Evolutionary conservation across 208 protist genomes (phyloP), one percentile per base, ranked within the genome.

Genomic region (Crithidia bombi): DNA sequence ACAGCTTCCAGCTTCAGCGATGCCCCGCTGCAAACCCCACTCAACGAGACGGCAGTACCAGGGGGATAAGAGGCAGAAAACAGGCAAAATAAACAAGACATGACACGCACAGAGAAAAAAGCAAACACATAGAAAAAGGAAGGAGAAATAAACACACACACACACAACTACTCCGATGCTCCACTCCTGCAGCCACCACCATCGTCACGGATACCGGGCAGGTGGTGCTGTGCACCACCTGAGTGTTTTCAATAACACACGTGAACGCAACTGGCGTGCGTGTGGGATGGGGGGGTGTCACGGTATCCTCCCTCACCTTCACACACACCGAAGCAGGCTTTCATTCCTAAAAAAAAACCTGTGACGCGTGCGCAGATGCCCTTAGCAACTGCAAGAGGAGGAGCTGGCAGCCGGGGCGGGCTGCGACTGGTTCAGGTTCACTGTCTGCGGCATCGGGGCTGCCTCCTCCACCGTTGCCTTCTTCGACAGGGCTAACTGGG

Each of bases 401-500:
- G 73, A 82, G 59, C 78, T 63, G 64, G 58, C 75, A 19, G 65
- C 68, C 47, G 62, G 35, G 39, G 43, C 51, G 2, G 70, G 63
- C 58, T 61, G 56, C 2, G 75, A 54, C 38, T 87, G 84, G 62
- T 38, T 81, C 65, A 96, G 70, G 57, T 88, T 88, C 28, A 96
- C 78, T 7, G 86, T 89, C 59, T 87, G 82, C 25, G 86, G 91
- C 56, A 87, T 73, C 28, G 72, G 68, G 21, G 83, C 82, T 12
- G 83, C 71, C 49, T 89, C 82, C 39, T 85, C 82, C 41, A 82
- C 78, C 4, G 57, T 76, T 17, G 71, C 82, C 64, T 93, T 94
- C 82, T 83, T 91, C 33, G 82, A 79, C 39, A 98, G 67, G 10
- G 91, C 92, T 7, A 85, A 62, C 10, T 69, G 81, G 1, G 87